Conservation (phyloP, 2,329 filamentous ascomycete genomes). For the Parascedosporium putredinis region DNA sequence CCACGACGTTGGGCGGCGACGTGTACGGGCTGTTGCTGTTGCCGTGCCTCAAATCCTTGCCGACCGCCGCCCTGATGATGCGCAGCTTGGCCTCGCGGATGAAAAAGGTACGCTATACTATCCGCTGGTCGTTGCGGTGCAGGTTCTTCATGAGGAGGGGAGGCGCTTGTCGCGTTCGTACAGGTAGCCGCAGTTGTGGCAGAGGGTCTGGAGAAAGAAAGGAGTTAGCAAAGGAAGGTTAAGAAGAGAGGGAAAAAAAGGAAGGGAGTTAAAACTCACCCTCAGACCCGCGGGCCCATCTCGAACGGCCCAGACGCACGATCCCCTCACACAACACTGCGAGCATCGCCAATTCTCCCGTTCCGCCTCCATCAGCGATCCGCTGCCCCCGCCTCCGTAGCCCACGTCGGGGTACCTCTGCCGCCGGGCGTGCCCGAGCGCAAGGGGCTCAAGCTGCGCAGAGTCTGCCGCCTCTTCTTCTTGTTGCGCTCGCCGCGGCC, state of each 20-base stretch:
- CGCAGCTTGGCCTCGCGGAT: too few species aligned
- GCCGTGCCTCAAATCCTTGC: too few species aligned
- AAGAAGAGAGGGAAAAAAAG: conserved; percentile 10
- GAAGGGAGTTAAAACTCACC: conserved; percentile 39
- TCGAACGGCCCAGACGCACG: conserved; percentile 86
- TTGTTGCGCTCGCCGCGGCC: conserved; percentile 86
- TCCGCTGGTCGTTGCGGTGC: conserved; percentile 23
- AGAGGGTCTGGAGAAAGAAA: conserved; percentile 54
- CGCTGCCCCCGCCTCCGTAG: conserved; percentile 57
- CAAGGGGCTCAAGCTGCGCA: conserved; percentile 72
- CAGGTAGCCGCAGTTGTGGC: conserved; percentile 83
- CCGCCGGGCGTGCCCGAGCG: conserved; percentile 53
- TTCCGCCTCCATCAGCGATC: conserved; percentile 65
- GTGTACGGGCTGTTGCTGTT: too few species aligned
- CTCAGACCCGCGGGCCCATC: conserved; percentile 79
- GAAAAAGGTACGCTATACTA: conserved; percentile 15
- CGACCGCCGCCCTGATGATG: too few species aligned
- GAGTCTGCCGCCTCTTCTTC: conserved; percentile 68
- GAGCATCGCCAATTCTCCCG: conserved; percentile 74
- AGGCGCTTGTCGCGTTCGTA: conserved; percentile 81
- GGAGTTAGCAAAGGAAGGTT: conserved; percentile 8
- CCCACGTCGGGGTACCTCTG: conserved; percentile 74
- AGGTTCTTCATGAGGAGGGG: conserved; percentile 42
- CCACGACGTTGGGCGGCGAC: too few species aligned
- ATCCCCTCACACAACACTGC: conserved; percentile 82